Conservation (phyloP, 139 green algal genomes). For the Haematococcus sp. region DNA sequence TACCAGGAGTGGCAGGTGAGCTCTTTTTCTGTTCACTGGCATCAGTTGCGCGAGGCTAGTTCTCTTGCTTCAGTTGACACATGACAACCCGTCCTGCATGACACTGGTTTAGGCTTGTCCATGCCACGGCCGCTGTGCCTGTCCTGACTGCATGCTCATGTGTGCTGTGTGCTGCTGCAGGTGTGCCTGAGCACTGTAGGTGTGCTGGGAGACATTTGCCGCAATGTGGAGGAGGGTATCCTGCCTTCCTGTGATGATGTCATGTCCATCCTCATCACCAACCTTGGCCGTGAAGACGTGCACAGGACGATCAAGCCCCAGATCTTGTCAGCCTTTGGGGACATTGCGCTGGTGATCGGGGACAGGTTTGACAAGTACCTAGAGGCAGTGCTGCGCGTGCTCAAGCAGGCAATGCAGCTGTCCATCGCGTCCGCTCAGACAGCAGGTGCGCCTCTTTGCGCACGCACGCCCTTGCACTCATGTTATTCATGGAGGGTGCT, state of each 20-base stretch:
- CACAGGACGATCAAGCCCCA: conserved; percentile 93
- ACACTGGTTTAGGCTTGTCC: background rate
- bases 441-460: background rate
- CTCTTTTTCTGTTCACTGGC: background rate
- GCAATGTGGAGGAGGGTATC: conserved; percentile 77
- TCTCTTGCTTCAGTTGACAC: too few relatives aligned
- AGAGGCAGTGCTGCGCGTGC: conserved; percentile 74
- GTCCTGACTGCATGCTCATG: background rate
- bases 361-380: conserved; percentile 89
- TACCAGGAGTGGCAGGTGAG: conserved; percentile 75
- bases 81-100: too few relatives aligned
- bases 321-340: conserved; percentile 90
- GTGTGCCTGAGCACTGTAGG: conserved; percentile 84
- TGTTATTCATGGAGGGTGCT: background rate
- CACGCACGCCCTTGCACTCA: background rate
- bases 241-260: conserved; percentile 83
- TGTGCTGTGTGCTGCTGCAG: conserved; percentile 40
- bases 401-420: conserved; percentile 58
- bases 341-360: conserved; percentile 89
- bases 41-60: too few relatives aligned
- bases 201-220: conserved; percentile 87
- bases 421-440: background rate
- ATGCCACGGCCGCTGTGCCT: background rate
- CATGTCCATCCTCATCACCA: conserved; percentile 68
- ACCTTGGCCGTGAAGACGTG: conserved; percentile 66